phyloP scores from a whole-genome alignment of 805 yeast species.

The Blastobotrys parvus region DNA sequence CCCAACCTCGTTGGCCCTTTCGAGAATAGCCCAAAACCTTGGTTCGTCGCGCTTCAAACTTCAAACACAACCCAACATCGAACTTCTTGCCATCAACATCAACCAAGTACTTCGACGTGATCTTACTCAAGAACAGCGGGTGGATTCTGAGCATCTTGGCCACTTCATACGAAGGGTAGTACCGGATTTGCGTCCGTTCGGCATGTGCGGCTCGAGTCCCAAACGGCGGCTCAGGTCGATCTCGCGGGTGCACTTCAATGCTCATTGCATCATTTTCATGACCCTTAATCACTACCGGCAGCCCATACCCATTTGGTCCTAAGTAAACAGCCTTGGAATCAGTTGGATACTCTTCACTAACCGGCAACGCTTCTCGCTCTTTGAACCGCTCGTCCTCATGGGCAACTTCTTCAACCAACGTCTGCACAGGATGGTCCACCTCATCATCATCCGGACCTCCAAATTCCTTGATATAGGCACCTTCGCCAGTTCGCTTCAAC shows the following conservation, averaged over 20 bases:
- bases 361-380: slow-evolving; percentile 66
- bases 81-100: slow-evolving; percentile 44
- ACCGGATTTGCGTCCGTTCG: slow-evolving; percentile 50
- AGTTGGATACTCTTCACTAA: slow-evolving; percentile 74
- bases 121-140: slow-evolving; percentile 61
- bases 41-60: slow-evolving; percentile 67
- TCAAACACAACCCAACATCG: slow-evolving; percentile 77
- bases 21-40: slow-evolving; percentile 86
- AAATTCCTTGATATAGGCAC: slow-evolving; percentile 74
- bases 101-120: slow-evolving; percentile 67
- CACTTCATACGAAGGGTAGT: slow-evolving; percentile 58
- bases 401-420: slow-evolving; percentile 64
- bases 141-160: slow-evolving; percentile 49
- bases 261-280: slow-evolving; percentile 29
- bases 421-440: slow-evolving; percentile 65
- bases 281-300: slow-evolving; percentile 43
- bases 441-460: slow-evolving; percentile 33
- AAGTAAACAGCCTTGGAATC: slow-evolving; percentile 66
- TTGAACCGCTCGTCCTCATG: slow-evolving; percentile 67
- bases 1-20: slow-evolving; percentile 65
- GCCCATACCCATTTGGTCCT: slow-evolving; percentile 84
- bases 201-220: slow-evolving; percentile 53
- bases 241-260: slow-evolving; percentile 20
- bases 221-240: slow-evolving; percentile 47
- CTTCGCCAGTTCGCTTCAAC: slow-evolving; percentile 54